Evolutionary conservation across 2,329 filamentous ascomycete genomes (phyloP), one percentile per base, ranked within the genome.

Genomic region (Aspergillus fructus): DNA sequence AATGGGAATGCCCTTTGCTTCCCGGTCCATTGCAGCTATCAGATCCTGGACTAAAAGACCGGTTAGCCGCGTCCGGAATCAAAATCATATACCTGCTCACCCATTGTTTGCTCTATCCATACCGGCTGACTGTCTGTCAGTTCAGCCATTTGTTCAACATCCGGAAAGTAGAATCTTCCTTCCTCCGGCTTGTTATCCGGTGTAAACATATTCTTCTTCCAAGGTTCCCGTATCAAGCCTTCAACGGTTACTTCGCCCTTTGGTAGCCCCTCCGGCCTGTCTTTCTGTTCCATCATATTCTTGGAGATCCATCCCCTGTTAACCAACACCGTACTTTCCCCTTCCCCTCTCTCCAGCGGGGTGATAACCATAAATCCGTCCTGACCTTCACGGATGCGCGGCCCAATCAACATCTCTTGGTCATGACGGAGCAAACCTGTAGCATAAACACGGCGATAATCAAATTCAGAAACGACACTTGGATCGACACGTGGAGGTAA

Each of bases 171-270:
- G 73, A 96, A 99, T 74, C 92, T 88, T 58, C 88, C 85, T 70
- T 87, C 86, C 65, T 93, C 88, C 0, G 93, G 93, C 65, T 85
- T 81, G 68, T 99, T 99, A 0, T 89, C 87, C 0, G 94, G 94
- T 55, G 94, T 99, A 74, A 99, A 99, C 84, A 93, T 89, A 74
- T 99, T 99, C 82, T 93, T 96, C 83, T 96, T 94, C 85, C 91
- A 96, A 8, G 93, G 93, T 77, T 94, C 86, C 59, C 94, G 79
- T 71, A 99, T 72, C 72, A 99, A 69, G 0, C 94, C 94, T 76
- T 96, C 87, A 2, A 99, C 86, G 0, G 83, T 84, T 9, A 97
- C 87, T 67, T 89, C 85, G 0, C 86, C 91, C 49, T 69, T 72
- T 0, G 89, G 89, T 64, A 97, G 65, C 1, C 86, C 86, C 23